Conservation (phyloP, 345 rosid species). For the Lumnitzera littorea region DNA sequence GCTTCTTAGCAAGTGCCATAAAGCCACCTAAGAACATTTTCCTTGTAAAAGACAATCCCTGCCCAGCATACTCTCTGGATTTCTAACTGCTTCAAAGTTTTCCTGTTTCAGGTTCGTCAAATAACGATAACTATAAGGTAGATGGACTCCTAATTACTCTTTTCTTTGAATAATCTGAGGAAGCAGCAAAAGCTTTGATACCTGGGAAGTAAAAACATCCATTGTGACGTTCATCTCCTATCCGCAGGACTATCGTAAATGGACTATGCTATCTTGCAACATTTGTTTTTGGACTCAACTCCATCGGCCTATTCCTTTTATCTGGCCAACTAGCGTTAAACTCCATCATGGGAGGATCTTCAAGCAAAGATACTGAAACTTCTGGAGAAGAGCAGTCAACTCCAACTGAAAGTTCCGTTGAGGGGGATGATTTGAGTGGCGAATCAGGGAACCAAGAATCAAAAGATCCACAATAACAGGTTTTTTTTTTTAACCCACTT, state of each 20-base stretch:
- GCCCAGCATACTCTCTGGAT: neutral
- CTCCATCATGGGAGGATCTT: slow-evolving; percentile 38
- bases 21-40: too few species aligned
- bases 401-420: slow-evolving; percentile 20
- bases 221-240: neutral
- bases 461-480: slow-evolving; percentile 21
- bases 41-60: too few species aligned
- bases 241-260: slow-evolving; percentile 72
- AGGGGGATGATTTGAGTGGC: slow-evolving; percentile 24
- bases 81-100: slow-evolving; percentile 14
- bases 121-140: slow-evolving; percentile 84
- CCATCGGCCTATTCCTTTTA: slow-evolving; percentile 70
- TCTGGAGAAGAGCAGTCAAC: slow-evolving; percentile 15
- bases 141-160: neutral
- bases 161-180: too few species aligned
- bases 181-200: too few species aligned
- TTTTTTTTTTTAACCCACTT: too few species aligned
- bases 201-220: too few species aligned
- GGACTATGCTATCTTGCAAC: slow-evolving; percentile 94
- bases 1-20: too few species aligned
- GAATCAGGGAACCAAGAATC: slow-evolving; percentile 39
- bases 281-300: slow-evolving; percentile 79
- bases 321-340: slow-evolving; percentile 64
- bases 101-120: slow-evolving; percentile 66
- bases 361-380: slow-evolving; percentile 17